Evolutionary conservation across 2,329 filamentous ascomycete species (phyloP).

Genomic region (Aspergillus fumigatiaffinis): DNA sequence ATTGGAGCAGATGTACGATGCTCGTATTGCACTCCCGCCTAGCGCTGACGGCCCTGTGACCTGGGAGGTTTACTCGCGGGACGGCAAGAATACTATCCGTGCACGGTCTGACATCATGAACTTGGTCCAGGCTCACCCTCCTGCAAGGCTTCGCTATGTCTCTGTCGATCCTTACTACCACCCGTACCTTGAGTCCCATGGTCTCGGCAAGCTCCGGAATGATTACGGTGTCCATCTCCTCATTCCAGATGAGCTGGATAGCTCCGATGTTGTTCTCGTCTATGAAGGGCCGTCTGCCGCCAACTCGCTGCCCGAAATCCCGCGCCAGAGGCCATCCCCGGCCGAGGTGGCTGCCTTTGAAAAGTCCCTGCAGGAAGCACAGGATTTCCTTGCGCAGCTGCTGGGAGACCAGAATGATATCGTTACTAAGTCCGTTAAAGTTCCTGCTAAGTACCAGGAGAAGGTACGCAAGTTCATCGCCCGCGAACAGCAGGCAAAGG

Average conservation of each 20-base stretch:
- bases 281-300: slow-evolving; percentile 45
- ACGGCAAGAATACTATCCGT: slow-evolving; percentile 68
- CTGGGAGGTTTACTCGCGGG: slow-evolving; percentile 85
- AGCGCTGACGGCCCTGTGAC: slow-evolving; percentile 63
- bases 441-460: slow-evolving; percentile 60
- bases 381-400: slow-evolving; percentile 52
- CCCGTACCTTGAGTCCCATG: slow-evolving; percentile 41
- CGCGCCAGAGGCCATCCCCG: slow-evolving; percentile 52
- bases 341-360: slow-evolving; percentile 56
- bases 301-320: slow-evolving; percentile 50
- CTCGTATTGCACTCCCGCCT: slow-evolving; percentile 80
- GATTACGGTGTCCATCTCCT: slow-evolving; percentile 48
- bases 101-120: slow-evolving; percentile 49
- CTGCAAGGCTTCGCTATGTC: slow-evolving; percentile 42
- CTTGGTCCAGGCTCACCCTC: slow-evolving; percentile 47
- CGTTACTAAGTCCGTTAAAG: slow-evolving; percentile 50
- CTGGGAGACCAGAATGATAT: slow-evolving; percentile 55
- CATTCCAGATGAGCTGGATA: slow-evolving; percentile 43
- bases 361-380: slow-evolving; percentile 55
- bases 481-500: slow-evolving; percentile 51
- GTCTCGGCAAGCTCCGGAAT: slow-evolving; percentile 35
- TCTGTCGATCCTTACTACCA: slow-evolving; percentile 49
- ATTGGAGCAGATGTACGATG: slow-evolving; percentile 73
- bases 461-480: slow-evolving; percentile 59
- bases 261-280: slow-evolving; percentile 45